Evolutionary conservation across 1,139 yeast genomes (phyloP).

Genomic region (Geotrichum citri-aurantii): DNA sequence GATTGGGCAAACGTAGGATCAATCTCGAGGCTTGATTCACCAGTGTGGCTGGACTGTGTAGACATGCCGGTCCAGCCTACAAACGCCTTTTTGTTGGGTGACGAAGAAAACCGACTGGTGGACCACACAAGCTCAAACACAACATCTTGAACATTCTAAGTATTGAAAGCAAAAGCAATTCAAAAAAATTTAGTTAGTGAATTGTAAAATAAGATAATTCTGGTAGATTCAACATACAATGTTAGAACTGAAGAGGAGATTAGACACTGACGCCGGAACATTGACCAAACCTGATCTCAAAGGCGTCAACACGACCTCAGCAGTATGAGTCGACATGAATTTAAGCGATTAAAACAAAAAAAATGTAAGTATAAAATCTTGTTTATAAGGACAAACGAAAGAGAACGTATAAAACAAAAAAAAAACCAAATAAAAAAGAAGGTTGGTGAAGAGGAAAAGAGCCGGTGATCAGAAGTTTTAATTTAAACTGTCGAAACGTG

Average conservation of each 20-base stretch:
- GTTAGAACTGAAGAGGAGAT: conserved; percentile 48
- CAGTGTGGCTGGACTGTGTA: conserved; percentile 36
- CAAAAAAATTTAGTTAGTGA: not conserved
- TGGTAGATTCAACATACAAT: conserved; percentile 35
- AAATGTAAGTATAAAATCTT: no score
- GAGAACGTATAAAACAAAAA: not conserved
- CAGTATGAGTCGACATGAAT: conserved; percentile 26
- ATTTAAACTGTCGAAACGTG: not conserved
- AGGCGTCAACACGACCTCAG: conserved; percentile 35
- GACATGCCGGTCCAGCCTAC: conserved; percentile 63
- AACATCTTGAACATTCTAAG: conserved; percentile 48
- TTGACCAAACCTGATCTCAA: conserved; percentile 53
- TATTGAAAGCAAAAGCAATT: not conserved
- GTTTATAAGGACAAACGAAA: not conserved
- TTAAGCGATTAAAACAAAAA: no score
- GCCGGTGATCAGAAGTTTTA: not conserved
- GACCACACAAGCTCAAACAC: conserved; percentile 46
- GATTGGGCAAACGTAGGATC: conserved; percentile 51
- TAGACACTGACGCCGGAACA: conserved; percentile 49
- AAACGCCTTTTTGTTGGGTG: conserved; percentile 37
- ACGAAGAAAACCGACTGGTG: conserved; percentile 30
- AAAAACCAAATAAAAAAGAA: not conserved
- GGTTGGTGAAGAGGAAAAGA: not conserved
- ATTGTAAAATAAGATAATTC: not conserved
- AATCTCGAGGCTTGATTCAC: conserved; percentile 40